Evolutionary conservation across 2,329 filamentous ascomycete genomes (phyloP).

Genomic region (Neurospora sp.): DNA sequence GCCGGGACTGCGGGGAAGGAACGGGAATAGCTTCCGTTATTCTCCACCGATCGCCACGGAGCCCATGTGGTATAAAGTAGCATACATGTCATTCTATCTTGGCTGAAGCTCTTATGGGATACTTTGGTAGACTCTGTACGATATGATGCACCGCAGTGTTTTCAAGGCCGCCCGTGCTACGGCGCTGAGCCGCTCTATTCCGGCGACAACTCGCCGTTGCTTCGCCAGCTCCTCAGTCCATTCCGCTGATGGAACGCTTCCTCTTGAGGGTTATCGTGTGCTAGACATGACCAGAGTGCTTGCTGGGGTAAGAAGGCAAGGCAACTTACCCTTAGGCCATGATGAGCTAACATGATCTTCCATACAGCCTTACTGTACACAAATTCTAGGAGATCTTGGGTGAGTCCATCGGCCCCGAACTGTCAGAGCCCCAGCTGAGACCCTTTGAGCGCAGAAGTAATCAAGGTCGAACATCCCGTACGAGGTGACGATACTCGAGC

Average conservation of each 20-base stretch:
- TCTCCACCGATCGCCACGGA: background rate
- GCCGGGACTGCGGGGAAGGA: background rate
- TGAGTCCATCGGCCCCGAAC: constrained; percentile 34
- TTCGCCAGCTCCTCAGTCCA: constrained; percentile 9
- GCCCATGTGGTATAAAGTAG: background rate
- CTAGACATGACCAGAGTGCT: constrained; percentile 95
- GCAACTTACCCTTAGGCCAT: constrained; percentile 1
- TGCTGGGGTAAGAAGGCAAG: constrained; percentile 61
- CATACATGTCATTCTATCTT: background rate
- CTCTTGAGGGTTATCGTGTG: constrained; percentile 77
- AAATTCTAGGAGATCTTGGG: constrained; percentile 94
- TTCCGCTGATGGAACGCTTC: constrained; percentile 30
- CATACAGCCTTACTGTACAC: constrained; percentile 82
- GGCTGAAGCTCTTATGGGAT: too few species aligned
- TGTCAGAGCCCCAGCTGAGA: constrained; percentile 18
- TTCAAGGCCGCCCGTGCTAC: background rate
- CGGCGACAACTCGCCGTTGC: background rate
- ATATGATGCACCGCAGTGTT: background rate
- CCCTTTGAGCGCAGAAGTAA: constrained; percentile 69
- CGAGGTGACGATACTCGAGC: constrained; percentile 89
- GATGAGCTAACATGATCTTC: background rate
- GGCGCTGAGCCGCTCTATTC: background rate
- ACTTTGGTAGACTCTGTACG: background rate
- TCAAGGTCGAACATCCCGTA: constrained; percentile 91
- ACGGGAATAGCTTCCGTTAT: background rate